Evolutionary conservation across 2,329 filamentous ascomycete species (phyloP).

Genomic region (Chrysoporthe cubensis): DNA sequence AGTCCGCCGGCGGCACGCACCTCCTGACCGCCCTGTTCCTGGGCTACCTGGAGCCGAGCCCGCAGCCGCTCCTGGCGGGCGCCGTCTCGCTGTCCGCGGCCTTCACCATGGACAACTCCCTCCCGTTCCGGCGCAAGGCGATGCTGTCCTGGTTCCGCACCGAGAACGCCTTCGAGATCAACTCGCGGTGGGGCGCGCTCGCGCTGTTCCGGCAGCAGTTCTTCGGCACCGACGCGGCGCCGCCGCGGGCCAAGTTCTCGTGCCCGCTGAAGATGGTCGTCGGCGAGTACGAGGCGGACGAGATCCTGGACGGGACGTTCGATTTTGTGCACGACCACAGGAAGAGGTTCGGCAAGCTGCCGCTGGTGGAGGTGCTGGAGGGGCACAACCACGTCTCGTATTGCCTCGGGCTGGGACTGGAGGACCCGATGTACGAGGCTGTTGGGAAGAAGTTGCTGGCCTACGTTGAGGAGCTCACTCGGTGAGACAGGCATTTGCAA

Average conservation of each 20-base stretch:
- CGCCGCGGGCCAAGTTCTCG: conserved; percentile 6
- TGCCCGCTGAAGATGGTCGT: conserved; percentile 27
- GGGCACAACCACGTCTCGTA: conserved; percentile 33
- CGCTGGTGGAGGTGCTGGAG: conserved; percentile 30
- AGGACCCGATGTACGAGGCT: conserved; percentile 25
- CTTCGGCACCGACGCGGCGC: conserved; percentile 9
- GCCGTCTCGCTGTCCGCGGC: conserved; percentile 28
- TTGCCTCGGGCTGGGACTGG: conserved; percentile 29
- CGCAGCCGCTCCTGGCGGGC: conserved; percentile 19
- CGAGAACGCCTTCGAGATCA: conserved; percentile 17
- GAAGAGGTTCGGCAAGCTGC: conserved; percentile 27
- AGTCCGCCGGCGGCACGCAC: conserved; percentile 30
- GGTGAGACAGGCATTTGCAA: neutral
- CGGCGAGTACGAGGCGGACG: conserved; percentile 29
- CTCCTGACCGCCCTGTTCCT: conserved; percentile 27
- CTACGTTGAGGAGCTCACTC: conserved; percentile 14
- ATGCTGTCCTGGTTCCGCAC: conserved; percentile 24
- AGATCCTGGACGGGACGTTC: conserved; percentile 31
- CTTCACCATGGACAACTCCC: conserved; percentile 13
- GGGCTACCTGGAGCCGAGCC: conserved; percentile 25
- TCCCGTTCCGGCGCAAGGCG: conserved; percentile 1
- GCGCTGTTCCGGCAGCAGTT: conserved; percentile 24
- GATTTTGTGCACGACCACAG: conserved; percentile 30
- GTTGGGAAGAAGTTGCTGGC: conserved; percentile 18
- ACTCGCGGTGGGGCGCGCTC: conserved; percentile 16